phyloP scores from a whole-genome alignment of 1,284 basidiomycete genomes.

The Inonotus obliquus region DNA sequence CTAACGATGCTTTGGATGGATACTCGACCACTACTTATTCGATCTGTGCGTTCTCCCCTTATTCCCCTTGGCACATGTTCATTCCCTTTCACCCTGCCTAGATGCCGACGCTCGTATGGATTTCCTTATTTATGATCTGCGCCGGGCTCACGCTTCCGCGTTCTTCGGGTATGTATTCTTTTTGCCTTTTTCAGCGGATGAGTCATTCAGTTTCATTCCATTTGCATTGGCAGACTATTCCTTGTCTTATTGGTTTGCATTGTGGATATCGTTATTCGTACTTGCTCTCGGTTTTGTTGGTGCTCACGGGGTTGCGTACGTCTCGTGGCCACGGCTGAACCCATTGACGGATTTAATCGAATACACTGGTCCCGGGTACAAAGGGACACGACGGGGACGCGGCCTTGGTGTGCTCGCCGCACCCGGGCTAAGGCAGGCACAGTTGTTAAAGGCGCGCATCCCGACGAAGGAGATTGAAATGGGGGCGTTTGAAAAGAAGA shows the following conservation, averaged over 20 bases:
- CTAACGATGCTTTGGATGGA: conserved; percentile 72
- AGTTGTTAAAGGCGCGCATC: conserved; percentile 30
- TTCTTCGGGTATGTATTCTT: conserved; percentile 62
- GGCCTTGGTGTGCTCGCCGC: conserved; percentile 43
- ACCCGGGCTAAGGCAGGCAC: conserved; percentile 24
- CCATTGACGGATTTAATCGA: conserved; percentile 81
- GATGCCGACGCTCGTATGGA: conserved; percentile 82
- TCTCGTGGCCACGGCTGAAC: conserved; percentile 90
- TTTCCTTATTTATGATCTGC: conserved; percentile 84
- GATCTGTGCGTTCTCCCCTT: conserved; percentile 57
- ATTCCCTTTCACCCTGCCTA: conserved; percentile 29
- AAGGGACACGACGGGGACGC: conserved; percentile 72
- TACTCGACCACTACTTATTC: conserved; percentile 72
- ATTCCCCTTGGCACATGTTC: background rate
- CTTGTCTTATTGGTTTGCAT: conserved; percentile 72
- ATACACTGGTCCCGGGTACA: conserved; percentile 85
- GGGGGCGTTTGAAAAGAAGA: conserved; percentile 51
- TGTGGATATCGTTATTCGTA: conserved; percentile 68
- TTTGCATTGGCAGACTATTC: conserved; percentile 56
- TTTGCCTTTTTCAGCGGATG: conserved; percentile 5
- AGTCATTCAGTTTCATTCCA: conserved; percentile 13
- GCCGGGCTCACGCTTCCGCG: conserved; percentile 81
- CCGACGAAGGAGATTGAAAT: conserved; percentile 48
- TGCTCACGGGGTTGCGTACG: conserved; percentile 81
- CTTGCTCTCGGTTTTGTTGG: conserved; percentile 67